A percentile compares a stretch with the other conserved stretches of the same genome.
Conservation (phyloP, 1,139 yeast species). For the Yarrowia galli region DNA sequence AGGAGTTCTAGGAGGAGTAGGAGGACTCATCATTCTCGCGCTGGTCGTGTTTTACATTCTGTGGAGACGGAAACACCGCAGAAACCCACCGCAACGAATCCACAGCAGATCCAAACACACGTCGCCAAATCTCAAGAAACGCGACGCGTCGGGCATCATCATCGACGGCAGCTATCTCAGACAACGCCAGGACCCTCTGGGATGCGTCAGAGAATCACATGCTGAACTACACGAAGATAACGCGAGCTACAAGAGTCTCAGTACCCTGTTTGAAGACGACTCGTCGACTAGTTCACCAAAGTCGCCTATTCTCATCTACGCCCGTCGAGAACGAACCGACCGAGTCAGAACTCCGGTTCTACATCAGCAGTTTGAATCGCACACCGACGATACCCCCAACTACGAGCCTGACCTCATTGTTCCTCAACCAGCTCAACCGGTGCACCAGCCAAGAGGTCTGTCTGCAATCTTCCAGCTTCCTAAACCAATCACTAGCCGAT, state of each 20-base stretch:
- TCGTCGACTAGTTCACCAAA: constrained; percentile 4
- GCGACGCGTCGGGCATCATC: constrained; percentile 25
- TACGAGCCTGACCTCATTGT: not conserved
- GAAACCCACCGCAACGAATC: not conserved
- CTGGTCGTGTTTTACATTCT: not conserved
- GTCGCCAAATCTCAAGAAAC: constrained; percentile 1
- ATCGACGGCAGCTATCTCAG: constrained; percentile 6
- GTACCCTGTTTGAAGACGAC: constrained; percentile 20
- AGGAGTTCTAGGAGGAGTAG: constrained; percentile 10
- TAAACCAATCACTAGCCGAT: not conserved
- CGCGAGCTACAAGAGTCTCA: not conserved
- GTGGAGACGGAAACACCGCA: constrained; percentile 1
- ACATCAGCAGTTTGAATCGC: not conserved
- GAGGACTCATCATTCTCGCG: not conserved
- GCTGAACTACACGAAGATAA: constrained; percentile 4
- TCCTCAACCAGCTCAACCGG: not conserved
- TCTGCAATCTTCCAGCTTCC: constrained; percentile 19
- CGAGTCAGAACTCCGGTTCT: constrained; percentile 4
- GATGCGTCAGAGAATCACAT: not conserved
- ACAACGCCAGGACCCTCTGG: constrained; percentile 1
- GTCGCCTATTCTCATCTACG: constrained; percentile 16
- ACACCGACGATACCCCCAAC: not conserved
- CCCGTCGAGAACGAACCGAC: not conserved
- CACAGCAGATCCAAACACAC: not conserved
- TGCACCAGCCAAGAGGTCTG: constrained; percentile 1